phyloP scores from a whole-genome alignment of 495 filamentous ascomycete genomes.

The Talaromyces stipitatus region DNA sequence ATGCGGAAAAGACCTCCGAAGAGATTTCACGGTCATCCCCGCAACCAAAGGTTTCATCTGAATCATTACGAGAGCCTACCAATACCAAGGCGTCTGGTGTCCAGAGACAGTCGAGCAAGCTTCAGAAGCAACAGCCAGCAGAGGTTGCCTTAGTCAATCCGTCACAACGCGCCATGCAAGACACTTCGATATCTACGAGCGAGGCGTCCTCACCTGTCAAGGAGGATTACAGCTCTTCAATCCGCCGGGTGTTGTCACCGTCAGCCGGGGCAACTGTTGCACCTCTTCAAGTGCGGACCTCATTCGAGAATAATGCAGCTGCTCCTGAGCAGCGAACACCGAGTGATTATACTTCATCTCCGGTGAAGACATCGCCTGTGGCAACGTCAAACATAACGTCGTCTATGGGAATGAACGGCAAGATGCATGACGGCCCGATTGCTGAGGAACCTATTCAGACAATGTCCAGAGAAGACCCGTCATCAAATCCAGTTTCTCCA shows the following conservation, averaged over 20 bases:
- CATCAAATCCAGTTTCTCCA: constrained; percentile 16
- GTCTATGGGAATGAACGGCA: constrained; percentile 2
- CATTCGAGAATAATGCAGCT: constrained; percentile 5
- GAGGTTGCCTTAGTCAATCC: constrained; percentile 40
- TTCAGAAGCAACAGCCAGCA: constrained; percentile 61
- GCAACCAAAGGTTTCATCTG: constrained; percentile 43
- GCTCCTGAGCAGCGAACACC: constrained; percentile 1
- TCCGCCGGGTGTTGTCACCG: constrained; percentile 33
- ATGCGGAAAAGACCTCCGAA: constrained; percentile 50
- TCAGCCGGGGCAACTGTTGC: constrained; percentile 18
- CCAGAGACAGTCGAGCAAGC: constrained; percentile 59
- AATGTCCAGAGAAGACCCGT: constrained; percentile 6
- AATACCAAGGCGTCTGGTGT: constrained; percentile 24
- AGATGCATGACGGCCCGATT: neutral
- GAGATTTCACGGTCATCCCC: constrained; percentile 46
- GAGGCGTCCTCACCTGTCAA: constrained; percentile 6
- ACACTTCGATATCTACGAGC: constrained; percentile 9
- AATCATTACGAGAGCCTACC: constrained; percentile 28
- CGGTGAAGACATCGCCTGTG: constrained; percentile 3
- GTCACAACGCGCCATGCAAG: constrained; percentile 8
- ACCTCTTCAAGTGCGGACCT: constrained; percentile 14
- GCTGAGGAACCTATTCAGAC: neutral
- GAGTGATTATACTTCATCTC: neutral
- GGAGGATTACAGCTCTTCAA: constrained; percentile 21
- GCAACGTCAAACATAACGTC: neutral